A percentile compares a stretch with the other conserved stretches of the same genome.
These are phyloP conservation scores for Nissolia schottii DNA, from an alignment of 306 rosid genomes.

Conservation along the genomic window DNA sequence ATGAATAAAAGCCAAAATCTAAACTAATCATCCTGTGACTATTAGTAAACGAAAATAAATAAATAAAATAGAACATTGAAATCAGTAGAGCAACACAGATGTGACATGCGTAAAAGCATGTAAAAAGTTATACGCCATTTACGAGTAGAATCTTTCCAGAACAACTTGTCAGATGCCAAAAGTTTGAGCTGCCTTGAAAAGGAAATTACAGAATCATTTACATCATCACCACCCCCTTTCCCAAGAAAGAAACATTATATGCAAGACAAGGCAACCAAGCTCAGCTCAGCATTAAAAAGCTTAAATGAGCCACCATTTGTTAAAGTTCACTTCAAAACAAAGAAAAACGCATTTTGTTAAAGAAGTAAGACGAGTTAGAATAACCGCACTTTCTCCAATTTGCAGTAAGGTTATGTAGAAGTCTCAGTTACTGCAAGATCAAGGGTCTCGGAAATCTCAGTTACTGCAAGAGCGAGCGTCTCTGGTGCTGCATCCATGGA, in stretches of 20 bases:
- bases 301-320: conserved; percentile 30
- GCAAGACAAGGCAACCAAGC: conserved; percentile 1
- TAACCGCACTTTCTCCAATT: conserved; percentile 49
- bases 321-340: conserved; percentile 27
- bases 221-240: conserved; percentile 19
- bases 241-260: conserved; percentile 30
- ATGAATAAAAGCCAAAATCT: background rate
- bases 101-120: background rate
- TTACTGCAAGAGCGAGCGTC: conserved; percentile 28
- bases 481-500: conserved; percentile 21
- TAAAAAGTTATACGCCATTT: conserved; percentile 13
- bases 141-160: conserved; percentile 26
- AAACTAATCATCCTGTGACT: background rate
- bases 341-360: conserved; percentile 2
- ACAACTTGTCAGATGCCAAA: conserved; percentile 27
- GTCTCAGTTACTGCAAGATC: conserved; percentile 34
- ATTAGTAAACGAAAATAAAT: background rate
- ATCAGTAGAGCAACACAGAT: conserved; percentile 18
- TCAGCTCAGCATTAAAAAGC: conserved; percentile 19
- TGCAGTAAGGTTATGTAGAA: conserved; percentile 26
- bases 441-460: background rate
- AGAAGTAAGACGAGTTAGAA: conserved; percentile 38
- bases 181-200: conserved; percentile 30
- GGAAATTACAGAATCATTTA: conserved; percentile 26
- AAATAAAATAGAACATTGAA: conserved; percentile 23